Evolutionary conservation across 2,329 filamentous ascomycete genomes (phyloP).

Genomic region (Fusarium humuli): DNA sequence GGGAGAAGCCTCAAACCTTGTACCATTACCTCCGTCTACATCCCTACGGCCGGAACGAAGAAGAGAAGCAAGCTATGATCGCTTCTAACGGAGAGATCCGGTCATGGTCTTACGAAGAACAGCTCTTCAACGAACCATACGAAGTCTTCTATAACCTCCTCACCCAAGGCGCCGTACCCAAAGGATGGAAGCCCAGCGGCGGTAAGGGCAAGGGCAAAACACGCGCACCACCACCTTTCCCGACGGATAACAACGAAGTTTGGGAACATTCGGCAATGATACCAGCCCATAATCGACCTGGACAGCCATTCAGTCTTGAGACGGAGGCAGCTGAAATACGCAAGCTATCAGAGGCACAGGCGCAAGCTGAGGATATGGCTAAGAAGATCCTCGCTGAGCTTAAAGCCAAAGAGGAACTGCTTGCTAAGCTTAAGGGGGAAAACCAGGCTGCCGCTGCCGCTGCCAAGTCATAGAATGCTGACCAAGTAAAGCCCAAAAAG

Average conservation of each 20-base stretch:
- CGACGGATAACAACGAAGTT: slow-evolving; percentile 60
- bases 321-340: slow-evolving; percentile 74
- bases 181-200: slow-evolving; percentile 58
- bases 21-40: slow-evolving; percentile 94
- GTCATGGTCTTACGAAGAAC: slow-evolving; percentile 89
- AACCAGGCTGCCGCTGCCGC: slow-evolving; percentile 60
- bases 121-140: slow-evolving; percentile 97
- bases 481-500: slow-evolving; percentile 7
- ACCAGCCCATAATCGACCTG: slow-evolving; percentile 73
- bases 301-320: slow-evolving; percentile 78
- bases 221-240: slow-evolving; percentile 55
- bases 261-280: slow-evolving; percentile 80
- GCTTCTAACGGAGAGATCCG: slow-evolving; percentile 72
- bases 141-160: slow-evolving; percentile 91
- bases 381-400: slow-evolving; percentile 70
- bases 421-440: slow-evolving; percentile 70
- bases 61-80: slow-evolving; percentile 72
- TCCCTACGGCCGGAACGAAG: slow-evolving; percentile 86
- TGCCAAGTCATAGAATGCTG: slow-evolving; percentile 47
- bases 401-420: slow-evolving; percentile 71
- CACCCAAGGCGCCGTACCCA: slow-evolving; percentile 75
- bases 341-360: slow-evolving; percentile 71
- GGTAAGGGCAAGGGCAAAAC: slow-evolving; percentile 66
- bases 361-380: slow-evolving; percentile 71
- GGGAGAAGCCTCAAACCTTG: slow-evolving; percentile 94